Percentiles rank a stretch among this genome's conserved stretches.
These are phyloP conservation scores for Cardamine occulta DNA, from an alignment of 345 rosid genomes.

Conservation along the genomic window DNA sequence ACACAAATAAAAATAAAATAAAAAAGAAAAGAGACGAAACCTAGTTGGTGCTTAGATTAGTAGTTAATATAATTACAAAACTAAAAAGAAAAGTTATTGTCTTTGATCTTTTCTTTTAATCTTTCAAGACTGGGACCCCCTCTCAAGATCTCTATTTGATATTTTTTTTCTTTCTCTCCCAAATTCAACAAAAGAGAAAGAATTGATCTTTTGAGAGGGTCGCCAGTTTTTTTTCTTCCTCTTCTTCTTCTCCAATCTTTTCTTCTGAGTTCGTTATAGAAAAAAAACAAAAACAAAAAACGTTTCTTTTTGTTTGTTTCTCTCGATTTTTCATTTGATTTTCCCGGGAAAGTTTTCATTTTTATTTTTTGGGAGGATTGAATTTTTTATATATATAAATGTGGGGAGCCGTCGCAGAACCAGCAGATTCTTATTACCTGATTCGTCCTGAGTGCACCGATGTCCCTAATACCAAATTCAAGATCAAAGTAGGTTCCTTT, in stretches of 20 bases:
- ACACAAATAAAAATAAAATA: neutral
- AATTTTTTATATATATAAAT: conserved; percentile 49
- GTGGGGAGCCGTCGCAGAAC: conserved; percentile 71
- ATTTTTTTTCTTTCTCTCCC: neutral
- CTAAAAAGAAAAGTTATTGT: conserved; percentile 19
- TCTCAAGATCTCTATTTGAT: conserved; percentile 19
- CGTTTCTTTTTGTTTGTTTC: neutral
- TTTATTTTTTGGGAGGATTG: neutral
- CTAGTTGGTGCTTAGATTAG: conserved; percentile 12
- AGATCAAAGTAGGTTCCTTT: conserved; percentile 71
- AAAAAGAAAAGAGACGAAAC: conserved; percentile 4
- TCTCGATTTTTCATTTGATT: neutral
- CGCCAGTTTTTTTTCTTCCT: neutral
- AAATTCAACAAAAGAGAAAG: conserved; percentile 5
- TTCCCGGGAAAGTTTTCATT: conserved; percentile 32
- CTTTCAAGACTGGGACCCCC: conserved; percentile 31
- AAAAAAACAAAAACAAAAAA: neutral
- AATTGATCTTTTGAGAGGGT: conserved; percentile 36
- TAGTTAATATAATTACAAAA: conserved; percentile 16
- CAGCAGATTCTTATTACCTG: conserved; percentile 88
- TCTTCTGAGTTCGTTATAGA: neutral
- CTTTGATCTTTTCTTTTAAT: conserved; percentile 41
- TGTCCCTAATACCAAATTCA: conserved; percentile 88
- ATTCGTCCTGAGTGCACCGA: conserved; percentile 94
- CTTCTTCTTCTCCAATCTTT: conserved; percentile 32